Base-by-base conservation (phyloP, 495 filamentous ascomycete genomes). In the Penicillium pancosmium region DNA sequence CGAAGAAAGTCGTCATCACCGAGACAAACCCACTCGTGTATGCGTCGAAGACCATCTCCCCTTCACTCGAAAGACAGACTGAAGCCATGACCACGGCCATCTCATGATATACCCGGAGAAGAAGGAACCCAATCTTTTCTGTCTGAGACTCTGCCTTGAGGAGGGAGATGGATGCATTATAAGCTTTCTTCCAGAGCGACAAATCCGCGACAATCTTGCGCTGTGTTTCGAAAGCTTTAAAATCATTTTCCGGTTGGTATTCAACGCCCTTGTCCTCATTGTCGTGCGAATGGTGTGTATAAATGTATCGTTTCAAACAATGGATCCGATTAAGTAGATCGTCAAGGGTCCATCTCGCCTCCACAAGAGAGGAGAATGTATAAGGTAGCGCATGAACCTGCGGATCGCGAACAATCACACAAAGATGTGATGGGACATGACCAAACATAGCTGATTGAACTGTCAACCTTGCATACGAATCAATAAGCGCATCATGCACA, bases 61-160 rank as follows among this genome's bases (percentile, higher is more conserved):
- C 13, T 54, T 54, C 44, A 2, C 54, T 50, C 1, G 53, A 64
- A 3, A 82, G 63, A 48, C 74, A 75, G 0, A 76, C 78, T 18
- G 68, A 67, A 5, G 60, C 54, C 72, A 82, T 82, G 55, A 85
- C 78, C 15, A 53, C 67, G 0, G 76, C 73, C 76, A 85, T 80
- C 50, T 62, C 69, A 60, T 81, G 70, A 58, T 82, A 79, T 6
- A 72, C 31, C 10, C 54, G 62, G 11, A 85, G 69, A n/a, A 85
- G 52, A 2, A 57, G 44, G 34, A 54, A 76, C 31, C 61, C 58
- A 23, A 50, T 36, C 41, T 59, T 52, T 23, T 61, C 52, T 35
- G 25, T 49, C 16, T 74, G 10, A 31, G 40, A 25, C 31, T 54
- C 49, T 23, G 31, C 15, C 8, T 60, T 35, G 4, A 66, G 52